These are phyloP conservation scores for Schizopora paradoxa DNA, from an alignment of 1,284 basidiomycete genomes.

Conservation along the genomic window DNA sequence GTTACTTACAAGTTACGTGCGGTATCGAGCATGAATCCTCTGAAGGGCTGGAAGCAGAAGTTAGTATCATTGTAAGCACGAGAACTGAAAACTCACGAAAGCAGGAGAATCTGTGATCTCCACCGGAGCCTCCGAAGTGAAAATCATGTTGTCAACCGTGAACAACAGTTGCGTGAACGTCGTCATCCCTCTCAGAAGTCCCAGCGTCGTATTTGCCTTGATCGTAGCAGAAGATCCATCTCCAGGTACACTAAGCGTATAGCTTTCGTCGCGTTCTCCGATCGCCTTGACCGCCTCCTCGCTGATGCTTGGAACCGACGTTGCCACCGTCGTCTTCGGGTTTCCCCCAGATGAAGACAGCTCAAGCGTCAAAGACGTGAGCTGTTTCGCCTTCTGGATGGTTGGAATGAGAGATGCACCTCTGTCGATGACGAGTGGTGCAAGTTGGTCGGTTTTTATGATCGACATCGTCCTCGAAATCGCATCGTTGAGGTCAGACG, in stretches of 20 bases:
- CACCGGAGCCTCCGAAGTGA: conserved; percentile 56
- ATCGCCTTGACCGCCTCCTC: conserved; percentile 51
- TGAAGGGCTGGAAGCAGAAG: conserved; percentile 48
- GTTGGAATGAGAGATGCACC: conserved; percentile 26
- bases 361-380: conserved; percentile 2
- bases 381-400: not conserved
- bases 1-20: conserved; percentile 50
- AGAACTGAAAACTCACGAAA: conserved; percentile 38
- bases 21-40: conserved; percentile 83
- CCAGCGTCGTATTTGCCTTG: conserved; percentile 66
- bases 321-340: conserved; percentile 13
- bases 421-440: conserved; percentile 47
- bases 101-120: conserved; percentile 58
- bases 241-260: conserved; percentile 55
- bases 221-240: conserved; percentile 58
- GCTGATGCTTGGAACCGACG: too few species aligned
- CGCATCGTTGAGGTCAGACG: conserved; percentile 39
- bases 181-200: conserved; percentile 74
- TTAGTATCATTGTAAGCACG: not conserved
- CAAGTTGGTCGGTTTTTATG: conserved; percentile 44
- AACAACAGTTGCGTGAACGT: conserved; percentile 82
- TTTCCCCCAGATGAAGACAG: not conserved
- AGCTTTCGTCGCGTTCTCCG: conserved; percentile 57
- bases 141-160: conserved; percentile 41
- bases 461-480: conserved; percentile 35